Evolutionary conservation across 1,139 yeast species (phyloP).

Genomic region (Lodderomyces oxycetoniae): DNA sequence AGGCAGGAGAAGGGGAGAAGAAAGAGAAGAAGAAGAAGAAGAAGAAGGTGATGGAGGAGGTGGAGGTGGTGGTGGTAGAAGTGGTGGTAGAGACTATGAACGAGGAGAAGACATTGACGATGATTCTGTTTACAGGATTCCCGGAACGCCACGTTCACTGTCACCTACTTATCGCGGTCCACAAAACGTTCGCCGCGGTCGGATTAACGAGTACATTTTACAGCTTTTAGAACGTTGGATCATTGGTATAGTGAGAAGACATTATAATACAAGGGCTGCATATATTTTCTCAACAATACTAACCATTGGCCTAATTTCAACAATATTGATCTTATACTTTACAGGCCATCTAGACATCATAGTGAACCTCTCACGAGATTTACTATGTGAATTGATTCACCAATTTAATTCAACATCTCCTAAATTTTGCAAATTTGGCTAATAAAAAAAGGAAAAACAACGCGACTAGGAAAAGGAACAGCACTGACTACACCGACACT

Average conservation of each 20-base stretch:
- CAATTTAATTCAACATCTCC: constrained; percentile 1
- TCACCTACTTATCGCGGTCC: too few relatives aligned
- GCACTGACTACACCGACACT: too few relatives aligned
- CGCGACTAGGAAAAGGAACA: too few relatives aligned
- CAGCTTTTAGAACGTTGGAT: constrained; percentile 10
- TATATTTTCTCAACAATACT: constrained; percentile 11
- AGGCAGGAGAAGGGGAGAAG: too few relatives aligned
- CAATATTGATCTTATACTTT: constrained; percentile 12
- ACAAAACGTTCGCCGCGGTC: too few relatives aligned
- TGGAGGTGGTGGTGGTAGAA: too few relatives aligned
- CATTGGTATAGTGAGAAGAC: constrained; percentile 7
- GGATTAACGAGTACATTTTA: neutral
- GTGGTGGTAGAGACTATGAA: too few relatives aligned
- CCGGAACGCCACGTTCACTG: neutral
- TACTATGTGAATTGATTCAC: constrained; percentile 17
- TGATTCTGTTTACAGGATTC: neutral
- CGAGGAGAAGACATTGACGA: too few relatives aligned
- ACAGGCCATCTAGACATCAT: constrained; percentile 19
- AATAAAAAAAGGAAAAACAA: neutral
- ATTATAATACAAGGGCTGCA: constrained; percentile 9
- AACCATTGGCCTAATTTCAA: constrained; percentile 9
- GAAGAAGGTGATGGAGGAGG: too few relatives aligned
- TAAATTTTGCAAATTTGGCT: neutral
- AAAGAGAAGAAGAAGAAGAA: too few relatives aligned
- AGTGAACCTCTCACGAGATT: constrained; percentile 8